Evolutionary conservation across 1,139 yeast species (phyloP).

Genomic region (Lodderomyces parapsilosis): DNA sequence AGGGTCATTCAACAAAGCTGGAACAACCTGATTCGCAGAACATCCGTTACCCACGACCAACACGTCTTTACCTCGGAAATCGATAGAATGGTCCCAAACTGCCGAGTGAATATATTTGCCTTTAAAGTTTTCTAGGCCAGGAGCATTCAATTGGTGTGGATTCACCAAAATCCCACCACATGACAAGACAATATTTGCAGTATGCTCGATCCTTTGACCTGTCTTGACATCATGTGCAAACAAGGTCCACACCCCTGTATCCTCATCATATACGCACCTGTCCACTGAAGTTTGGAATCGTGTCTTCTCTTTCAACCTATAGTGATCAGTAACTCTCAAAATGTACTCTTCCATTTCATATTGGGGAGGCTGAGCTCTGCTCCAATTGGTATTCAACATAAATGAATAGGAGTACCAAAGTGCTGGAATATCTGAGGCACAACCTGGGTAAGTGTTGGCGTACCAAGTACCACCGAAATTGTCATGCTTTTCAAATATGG

Average conservation of each 20-base stretch:
- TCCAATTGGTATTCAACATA: conserved; percentile 45
- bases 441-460: conserved; percentile 54
- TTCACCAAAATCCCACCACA: conserved; percentile 42
- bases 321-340: conserved; percentile 35
- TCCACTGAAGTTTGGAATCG: conserved; percentile 31
- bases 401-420: conserved; percentile 45
- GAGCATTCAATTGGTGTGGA: conserved; percentile 29
- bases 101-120: conserved; percentile 51
- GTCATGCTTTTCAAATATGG: conserved; percentile 43
- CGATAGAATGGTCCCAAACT: conserved; percentile 43
- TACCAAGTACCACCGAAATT: conserved; percentile 57
- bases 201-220: conserved; percentile 31
- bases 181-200: conserved; percentile 29
- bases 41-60: conserved; percentile 46
- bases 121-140: conserved; percentile 42
- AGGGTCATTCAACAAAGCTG: conserved; percentile 28
- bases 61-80: conserved; percentile 33
- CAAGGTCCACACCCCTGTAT: conserved; percentile 35
- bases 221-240: conserved; percentile 31
- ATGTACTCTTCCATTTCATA: conserved; percentile 49
- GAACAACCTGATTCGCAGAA: conserved; percentile 44
- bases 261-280: conserved; percentile 30
- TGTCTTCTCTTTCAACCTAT: conserved; percentile 30
- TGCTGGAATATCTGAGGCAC: conserved; percentile 53
- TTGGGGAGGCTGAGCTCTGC: conserved; percentile 47